Conservation (phyloP, 106 monocot genomes). For the Acorus gramineus region DNA sequence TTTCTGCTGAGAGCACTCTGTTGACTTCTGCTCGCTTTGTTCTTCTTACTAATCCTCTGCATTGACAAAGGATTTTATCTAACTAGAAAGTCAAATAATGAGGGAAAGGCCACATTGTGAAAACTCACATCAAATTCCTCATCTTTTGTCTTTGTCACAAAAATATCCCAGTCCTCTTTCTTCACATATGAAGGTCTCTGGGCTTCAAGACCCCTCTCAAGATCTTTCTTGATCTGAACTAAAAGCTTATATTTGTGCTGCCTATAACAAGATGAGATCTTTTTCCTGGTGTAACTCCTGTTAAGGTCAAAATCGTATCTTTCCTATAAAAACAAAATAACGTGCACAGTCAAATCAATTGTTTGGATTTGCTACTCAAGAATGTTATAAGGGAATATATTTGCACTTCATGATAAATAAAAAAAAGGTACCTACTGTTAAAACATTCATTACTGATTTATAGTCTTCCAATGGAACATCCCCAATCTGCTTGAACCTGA, state of each 20-base stretch:
- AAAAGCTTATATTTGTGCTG: conserved; percentile 13
- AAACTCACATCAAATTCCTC: conserved; percentile 14
- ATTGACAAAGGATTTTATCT: background rate
- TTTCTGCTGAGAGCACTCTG: conserved; percentile 9
- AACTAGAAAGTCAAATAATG: background rate
- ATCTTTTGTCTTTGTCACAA: conserved; percentile 8
- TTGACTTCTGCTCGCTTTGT: conserved; percentile 10
- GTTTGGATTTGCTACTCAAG: too few species aligned
- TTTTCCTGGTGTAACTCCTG: conserved; percentile 11
- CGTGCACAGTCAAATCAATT: background rate
- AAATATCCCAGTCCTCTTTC: conserved; percentile 16
- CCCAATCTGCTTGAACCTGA: conserved; percentile 11
- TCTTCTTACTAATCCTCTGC: conserved; percentile 17
- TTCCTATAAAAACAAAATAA: conserved; percentile 1
- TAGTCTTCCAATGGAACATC: conserved; percentile 13
- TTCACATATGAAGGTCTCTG: conserved; percentile 10
- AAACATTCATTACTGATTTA: conserved; percentile 8
- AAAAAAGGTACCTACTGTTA: conserved; percentile 9
- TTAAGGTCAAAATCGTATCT: conserved; percentile 12
- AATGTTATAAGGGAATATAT: too few species aligned
- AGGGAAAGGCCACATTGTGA: background rate
- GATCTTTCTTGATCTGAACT: conserved; percentile 12
- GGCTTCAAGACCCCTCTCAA: conserved; percentile 11
- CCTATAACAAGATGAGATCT: conserved; percentile 14
- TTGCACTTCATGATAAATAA: background rate